Evolutionary conservation across 1,139 yeast species (phyloP), one percentile per base, ranked within the genome.

Genomic region (Sugiyamaella neomexicana): DNA sequence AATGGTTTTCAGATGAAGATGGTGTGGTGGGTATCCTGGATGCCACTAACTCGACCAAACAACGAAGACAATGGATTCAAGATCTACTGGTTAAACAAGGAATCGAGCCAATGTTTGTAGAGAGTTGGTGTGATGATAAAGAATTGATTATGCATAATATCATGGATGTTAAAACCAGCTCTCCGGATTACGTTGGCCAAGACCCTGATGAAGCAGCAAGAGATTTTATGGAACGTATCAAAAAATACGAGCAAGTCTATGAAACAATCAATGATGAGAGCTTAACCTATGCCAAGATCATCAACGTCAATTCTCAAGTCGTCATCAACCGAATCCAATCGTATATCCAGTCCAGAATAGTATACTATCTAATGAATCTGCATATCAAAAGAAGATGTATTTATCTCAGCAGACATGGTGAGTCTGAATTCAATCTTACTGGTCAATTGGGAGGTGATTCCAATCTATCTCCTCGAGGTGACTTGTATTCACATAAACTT

Each of bases 371-470:
- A 47, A 91, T 93, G 97, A 93, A 93, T 66, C 76, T 93, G 63
- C 97, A 91, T 71, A 89, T 90, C 62, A 89, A 89, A 68, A 96
- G 97, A 34, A 80, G 98, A 62, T 80, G 86, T 60, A 90, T 93
- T 59, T 93, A 96, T 91, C 77, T 93, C 53, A 88, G 96, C 48
- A 81, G 99, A 63, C 99, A 93, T 65, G 99, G 99, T 34, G 99
- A 93, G 73, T 86, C 96, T 1, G 85, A 84, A 68, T 93, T 85
- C 74, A 93, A 93, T 69, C 78, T 93, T 61, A 90, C 93, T 48
- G 97, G 97, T 34, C 90, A 90, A 72, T 86, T 93, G 60, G 99
- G 99, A 29, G 99, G 99, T 25, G 98, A 93, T 73, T 89, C 97
- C 2, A 81, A 86, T 64, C 76, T 93, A 55, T 85, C 95, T 43